Evolutionary conservation across 1,284 basidiomycete species (phyloP).

Genomic region (Cystobasidiaceae sp.): DNA sequence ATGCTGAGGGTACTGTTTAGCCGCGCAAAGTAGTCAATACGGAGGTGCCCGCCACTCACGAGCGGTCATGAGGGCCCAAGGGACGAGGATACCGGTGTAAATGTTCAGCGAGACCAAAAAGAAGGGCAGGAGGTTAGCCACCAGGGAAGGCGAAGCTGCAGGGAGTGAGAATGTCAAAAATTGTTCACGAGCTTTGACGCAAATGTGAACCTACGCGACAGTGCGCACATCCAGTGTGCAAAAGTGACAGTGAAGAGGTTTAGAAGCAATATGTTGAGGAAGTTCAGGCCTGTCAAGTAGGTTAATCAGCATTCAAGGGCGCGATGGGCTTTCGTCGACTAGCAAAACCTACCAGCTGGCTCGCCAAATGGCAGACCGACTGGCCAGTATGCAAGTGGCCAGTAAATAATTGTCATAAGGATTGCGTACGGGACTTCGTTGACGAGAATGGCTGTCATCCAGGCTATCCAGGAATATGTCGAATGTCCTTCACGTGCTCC

Average conservation of each 20-base stretch:
- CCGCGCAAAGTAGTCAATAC: not conserved
- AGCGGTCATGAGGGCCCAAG: constrained; percentile 13
- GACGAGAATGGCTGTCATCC: constrained; percentile 19
- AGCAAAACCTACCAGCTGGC: not conserved
- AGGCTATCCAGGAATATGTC: constrained; percentile 22
- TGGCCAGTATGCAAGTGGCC: constrained; percentile 14
- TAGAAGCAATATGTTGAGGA: constrained; percentile 1
- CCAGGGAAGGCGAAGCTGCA: constrained; percentile 11
- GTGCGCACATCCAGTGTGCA: constrained; percentile 23
- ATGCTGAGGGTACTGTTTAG: not conserved
- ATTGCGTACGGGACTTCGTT: constrained; percentile 26
- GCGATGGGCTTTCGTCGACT: not conserved
- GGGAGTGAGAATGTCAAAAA: not conserved
- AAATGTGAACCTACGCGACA: not conserved
- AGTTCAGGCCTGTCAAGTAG: not conserved
- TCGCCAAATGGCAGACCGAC: constrained; percentile 17
- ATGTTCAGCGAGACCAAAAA: constrained; percentile 16
- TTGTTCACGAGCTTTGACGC: not conserved
- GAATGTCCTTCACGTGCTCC: constrained; percentile 4
- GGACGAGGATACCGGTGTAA: constrained; percentile 12
- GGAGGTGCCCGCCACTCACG: not conserved
- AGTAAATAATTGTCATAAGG: not conserved
- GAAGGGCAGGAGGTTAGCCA: constrained; percentile 25
- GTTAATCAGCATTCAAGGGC: not conserved
- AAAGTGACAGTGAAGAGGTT: constrained; percentile 21